phyloP scores from a whole-genome alignment of 345 rosid genomes.

The Limnanthes douglasii region DNA sequence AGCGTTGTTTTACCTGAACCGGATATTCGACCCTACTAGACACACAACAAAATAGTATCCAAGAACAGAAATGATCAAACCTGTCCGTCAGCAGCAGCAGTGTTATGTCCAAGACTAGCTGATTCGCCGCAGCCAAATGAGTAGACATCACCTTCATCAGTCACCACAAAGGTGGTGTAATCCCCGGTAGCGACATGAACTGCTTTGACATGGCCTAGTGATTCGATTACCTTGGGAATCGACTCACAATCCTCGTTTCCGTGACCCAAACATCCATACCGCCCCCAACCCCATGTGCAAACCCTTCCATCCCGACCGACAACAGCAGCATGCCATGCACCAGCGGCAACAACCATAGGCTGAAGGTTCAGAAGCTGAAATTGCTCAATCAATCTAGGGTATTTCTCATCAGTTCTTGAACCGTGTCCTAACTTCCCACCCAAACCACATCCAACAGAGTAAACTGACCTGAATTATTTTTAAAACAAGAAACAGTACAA shows the following conservation, averaged over 20 bases:
- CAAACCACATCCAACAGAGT: slow-evolving; percentile 97
- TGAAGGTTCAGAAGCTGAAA: slow-evolving; percentile 58
- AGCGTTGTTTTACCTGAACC: too few relatives aligned
- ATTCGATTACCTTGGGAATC: slow-evolving; percentile 71
- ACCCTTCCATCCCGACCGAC: slow-evolving; percentile 86
- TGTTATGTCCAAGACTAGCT: slow-evolving; percentile 75
- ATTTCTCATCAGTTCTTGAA: slow-evolving; percentile 51
- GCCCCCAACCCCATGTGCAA: slow-evolving; percentile 99
- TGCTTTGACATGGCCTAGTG: slow-evolving; percentile 56
- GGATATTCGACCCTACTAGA: too few relatives aligned
- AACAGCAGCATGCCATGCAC: slow-evolving; percentile 98
- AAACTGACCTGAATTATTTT: slow-evolving; percentile 52
- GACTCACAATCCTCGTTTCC: slow-evolving; percentile 77
- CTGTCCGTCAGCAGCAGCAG: slow-evolving; percentile 42
- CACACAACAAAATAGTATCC: too few relatives aligned
- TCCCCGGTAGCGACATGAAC: slow-evolving; percentile 85
- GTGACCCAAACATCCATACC: slow-evolving; percentile 88
- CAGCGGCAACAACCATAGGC: slow-evolving; percentile 84
- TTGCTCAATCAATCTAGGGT: slow-evolving; percentile 80
- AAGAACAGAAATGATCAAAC: slow-evolving; percentile 9
- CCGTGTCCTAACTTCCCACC: slow-evolving; percentile 99
- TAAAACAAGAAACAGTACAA: too few relatives aligned
- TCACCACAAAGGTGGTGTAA: slow-evolving; percentile 78
- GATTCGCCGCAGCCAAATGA: slow-evolving; percentile 92
- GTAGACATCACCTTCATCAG: slow-evolving; percentile 86